Conservation (phyloP, 2,329 filamentous ascomycete genomes). For the Nemania abortiva region DNA sequence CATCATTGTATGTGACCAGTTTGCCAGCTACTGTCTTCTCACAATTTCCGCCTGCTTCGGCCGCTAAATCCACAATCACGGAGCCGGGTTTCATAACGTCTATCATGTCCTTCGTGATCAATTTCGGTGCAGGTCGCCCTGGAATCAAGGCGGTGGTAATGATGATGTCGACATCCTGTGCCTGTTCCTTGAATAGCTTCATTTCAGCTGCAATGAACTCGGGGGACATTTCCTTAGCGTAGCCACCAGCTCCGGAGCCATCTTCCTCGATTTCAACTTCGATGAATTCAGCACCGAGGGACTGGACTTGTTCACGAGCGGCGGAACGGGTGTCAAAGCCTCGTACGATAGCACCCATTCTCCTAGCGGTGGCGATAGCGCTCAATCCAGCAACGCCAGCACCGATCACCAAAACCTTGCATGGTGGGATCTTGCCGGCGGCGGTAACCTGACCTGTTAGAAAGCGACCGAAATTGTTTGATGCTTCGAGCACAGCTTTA, state of each 20-base stretch:
- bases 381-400: constrained; percentile 90
- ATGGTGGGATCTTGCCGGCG: constrained; percentile 89
- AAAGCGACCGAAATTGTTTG: constrained; percentile 89
- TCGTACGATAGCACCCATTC: constrained; percentile 88
- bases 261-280: constrained; percentile 89
- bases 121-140: constrained; percentile 82
- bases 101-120: constrained; percentile 85
- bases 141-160: constrained; percentile 94
- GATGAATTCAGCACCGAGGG: constrained; percentile 88
- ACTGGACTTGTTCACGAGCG: constrained; percentile 89
- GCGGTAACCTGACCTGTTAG: constrained; percentile 91
- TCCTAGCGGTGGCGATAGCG: constrained; percentile 86
- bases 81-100: constrained; percentile 91
- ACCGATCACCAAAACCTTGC: constrained; percentile 90
- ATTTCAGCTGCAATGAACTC: constrained; percentile 94
- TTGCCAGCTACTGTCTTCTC: constrained; percentile 82
- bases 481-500: constrained; percentile 90
- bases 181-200: constrained; percentile 91
- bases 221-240: constrained; percentile 94
- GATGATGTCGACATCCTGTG: constrained; percentile 89
- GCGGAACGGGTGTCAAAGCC: constrained; percentile 93
- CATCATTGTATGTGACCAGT: constrained; percentile 77
- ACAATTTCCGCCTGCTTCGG: constrained; percentile 90
- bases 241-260: constrained; percentile 85
- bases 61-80: constrained; percentile 87